phyloP scores from a whole-genome alignment of 2,329 filamentous ascomycete species.

The Arthroderma sp. region DNA sequence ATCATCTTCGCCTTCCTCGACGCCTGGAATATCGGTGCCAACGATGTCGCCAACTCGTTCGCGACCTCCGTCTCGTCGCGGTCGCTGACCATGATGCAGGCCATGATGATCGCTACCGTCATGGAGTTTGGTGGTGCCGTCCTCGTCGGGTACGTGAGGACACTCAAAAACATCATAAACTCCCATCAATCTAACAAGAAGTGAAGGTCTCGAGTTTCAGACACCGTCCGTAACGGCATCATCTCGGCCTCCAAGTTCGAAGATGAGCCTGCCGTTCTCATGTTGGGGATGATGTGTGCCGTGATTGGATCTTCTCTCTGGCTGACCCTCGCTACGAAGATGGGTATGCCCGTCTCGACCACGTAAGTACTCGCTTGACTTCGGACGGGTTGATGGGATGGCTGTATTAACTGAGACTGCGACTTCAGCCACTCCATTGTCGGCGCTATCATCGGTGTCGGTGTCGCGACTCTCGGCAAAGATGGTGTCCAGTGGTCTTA shows the following conservation, averaged over 20 bases:
- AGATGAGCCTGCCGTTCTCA: conserved; percentile 25
- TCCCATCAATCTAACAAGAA: not conserved
- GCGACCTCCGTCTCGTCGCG: conserved; percentile 42
- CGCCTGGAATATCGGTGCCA: conserved; percentile 30
- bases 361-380: conserved; percentile 15
- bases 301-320: conserved; percentile 28
- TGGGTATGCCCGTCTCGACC: conserved; percentile 33
- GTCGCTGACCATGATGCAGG: conserved; percentile 42
- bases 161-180: not conserved
- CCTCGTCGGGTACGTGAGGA: conserved; percentile 34
- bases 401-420: not conserved
- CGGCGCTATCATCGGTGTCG: conserved; percentile 26
- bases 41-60: conserved; percentile 46
- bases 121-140: conserved; percentile 45
- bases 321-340: conserved; percentile 26
- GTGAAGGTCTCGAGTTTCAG: conserved; percentile 27
- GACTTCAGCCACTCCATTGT: conserved; percentile 26
- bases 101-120: conserved; percentile 37
- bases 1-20: conserved; percentile 28
- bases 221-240: conserved; percentile 36
- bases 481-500: conserved; percentile 32
- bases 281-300: conserved; percentile 31
- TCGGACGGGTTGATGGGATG: not conserved
- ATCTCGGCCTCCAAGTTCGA: conserved; percentile 30
- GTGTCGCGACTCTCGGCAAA: conserved; percentile 21